Percentiles rank a stretch among this genome's conserved stretches.
These are phyloP conservation scores for Syzygium grande DNA, from an alignment of 345 rosid species.

Conservation along the genomic window DNA sequence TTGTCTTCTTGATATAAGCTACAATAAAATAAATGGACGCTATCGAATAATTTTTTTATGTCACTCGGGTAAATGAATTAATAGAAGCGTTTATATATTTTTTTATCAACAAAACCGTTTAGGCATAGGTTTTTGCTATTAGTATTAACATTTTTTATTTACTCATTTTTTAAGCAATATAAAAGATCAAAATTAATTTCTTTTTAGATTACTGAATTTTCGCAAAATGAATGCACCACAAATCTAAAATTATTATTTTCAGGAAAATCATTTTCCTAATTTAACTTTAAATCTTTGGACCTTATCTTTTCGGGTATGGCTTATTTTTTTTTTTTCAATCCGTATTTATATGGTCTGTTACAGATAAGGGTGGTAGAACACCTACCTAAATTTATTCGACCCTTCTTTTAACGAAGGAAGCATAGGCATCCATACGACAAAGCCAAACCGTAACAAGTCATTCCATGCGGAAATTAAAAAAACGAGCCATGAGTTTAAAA, in stretches of 20 bases:
- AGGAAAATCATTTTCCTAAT: not conserved
- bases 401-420: not conserved
- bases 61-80: no score
- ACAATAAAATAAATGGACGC: no score
- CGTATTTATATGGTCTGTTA: not conserved
- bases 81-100: no score
- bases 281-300: not conserved
- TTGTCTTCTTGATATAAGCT: not conserved
- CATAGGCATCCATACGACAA: not conserved
- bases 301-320: not conserved
- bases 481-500: no score
- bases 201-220: not conserved
- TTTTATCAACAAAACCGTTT: not conserved
- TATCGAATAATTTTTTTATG: not conserved
- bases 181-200: not conserved
- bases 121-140: not conserved
- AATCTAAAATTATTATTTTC: not conserved
- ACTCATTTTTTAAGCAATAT: not conserved
- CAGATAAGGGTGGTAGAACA: not conserved
- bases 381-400: not conserved
- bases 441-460: not conserved
- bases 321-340: not conserved
- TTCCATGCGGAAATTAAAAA: not conserved
- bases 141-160: not conserved
- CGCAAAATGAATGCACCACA: not conserved